Conservation (phyloP, 73 alveolate genomes). For the Paramecium sonneborni region DNA sequence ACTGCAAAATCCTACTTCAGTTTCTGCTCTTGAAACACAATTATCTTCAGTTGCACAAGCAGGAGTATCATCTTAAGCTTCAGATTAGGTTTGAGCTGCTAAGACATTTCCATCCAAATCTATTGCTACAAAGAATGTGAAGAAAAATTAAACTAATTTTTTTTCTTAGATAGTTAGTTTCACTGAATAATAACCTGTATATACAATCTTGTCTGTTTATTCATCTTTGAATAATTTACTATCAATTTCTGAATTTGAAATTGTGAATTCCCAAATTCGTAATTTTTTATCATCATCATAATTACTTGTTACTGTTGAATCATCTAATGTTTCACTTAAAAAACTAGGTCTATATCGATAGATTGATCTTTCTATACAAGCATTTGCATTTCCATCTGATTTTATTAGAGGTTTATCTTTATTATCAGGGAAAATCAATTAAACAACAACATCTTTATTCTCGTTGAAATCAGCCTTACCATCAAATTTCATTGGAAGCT, state of each 20-base stretch:
- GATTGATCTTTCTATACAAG: background rate
- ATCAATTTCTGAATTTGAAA: background rate
- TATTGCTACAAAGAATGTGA: constrained; percentile 9
- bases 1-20: background rate
- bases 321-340: background rate
- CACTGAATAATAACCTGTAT: constrained; percentile 1
- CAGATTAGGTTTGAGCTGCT: background rate
- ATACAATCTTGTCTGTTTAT: constrained; percentile 13
- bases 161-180: background rate
- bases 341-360: constrained; percentile 10
- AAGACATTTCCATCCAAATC: constrained; percentile 22
- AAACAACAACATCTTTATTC: background rate
- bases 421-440: background rate
- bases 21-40: constrained; percentile 25
- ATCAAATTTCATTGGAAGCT: background rate
- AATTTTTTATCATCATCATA: background rate
- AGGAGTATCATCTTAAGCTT: constrained; percentile 19
- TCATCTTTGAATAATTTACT: constrained; percentile 9
- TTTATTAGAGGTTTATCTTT: background rate
- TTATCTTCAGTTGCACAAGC: constrained; percentile 22
- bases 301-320: background rate
- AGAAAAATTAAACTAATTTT: background rate
- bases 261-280: constrained; percentile 20
- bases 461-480: background rate
- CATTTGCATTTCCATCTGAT: background rate